phyloP scores from a whole-genome alignment of 352 stramenopile species.

The Globisporangium rhizosaccharum region DNA sequence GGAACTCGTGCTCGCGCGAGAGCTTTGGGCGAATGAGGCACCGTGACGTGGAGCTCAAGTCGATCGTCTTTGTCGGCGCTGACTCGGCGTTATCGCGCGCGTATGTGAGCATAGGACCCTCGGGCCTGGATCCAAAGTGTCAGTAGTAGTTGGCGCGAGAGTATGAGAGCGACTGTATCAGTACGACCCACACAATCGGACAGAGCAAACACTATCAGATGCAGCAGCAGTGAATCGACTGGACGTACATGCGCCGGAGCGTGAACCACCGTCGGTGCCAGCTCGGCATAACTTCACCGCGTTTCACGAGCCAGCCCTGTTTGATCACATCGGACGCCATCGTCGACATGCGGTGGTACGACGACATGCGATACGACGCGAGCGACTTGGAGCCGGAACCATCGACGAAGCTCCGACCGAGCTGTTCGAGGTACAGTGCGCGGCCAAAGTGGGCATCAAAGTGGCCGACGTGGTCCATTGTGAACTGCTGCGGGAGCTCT shows the following conservation, averaged over 20 bases:
- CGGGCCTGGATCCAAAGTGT: slow-evolving; percentile 23
- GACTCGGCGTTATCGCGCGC: slow-evolving; percentile 52
- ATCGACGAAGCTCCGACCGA: slow-evolving; percentile 56
- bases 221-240: not conserved
- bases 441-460: slow-evolving; percentile 72
- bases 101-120: slow-evolving; percentile 77
- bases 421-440: slow-evolving; percentile 61
- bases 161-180: not conserved
- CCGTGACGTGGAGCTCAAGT: slow-evolving; percentile 70
- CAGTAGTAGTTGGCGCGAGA: not conserved
- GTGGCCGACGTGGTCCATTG: slow-evolving; percentile 52
- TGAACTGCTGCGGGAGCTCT: slow-evolving; percentile 32
- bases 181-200: not conserved
- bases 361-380: slow-evolving; percentile 62
- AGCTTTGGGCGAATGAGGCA: slow-evolving; percentile 55
- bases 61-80: slow-evolving; percentile 59
- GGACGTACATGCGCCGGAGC: slow-evolving; percentile 54
- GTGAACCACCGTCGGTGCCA: slow-evolving; percentile 83
- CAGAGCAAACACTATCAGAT: not conserved
- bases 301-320: slow-evolving; percentile 80
- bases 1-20: slow-evolving; percentile 69
- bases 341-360: slow-evolving; percentile 48
- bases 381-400: slow-evolving; percentile 55
- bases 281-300: slow-evolving; percentile 64
- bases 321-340: slow-evolving; percentile 34